Evolutionary conservation across 768 basidiomycete genomes (phyloP), one percentile per base, ranked within the genome.

Genomic region (Leucosporidium yakuticum): DNA sequence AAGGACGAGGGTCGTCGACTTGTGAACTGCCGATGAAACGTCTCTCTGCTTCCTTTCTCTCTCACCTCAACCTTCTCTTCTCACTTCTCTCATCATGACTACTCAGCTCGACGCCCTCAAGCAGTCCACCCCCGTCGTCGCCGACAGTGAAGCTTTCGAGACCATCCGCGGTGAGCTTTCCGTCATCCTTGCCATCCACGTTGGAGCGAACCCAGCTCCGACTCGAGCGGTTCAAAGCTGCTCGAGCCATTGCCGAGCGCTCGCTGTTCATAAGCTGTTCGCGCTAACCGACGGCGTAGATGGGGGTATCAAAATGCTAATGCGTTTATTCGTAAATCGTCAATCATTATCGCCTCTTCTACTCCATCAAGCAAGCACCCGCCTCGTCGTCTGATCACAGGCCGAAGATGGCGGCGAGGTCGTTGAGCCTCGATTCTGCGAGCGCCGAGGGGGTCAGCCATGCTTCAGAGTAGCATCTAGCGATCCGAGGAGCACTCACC

Each of bases 91-190:
- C 50, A 14, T 21, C 23, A 81, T 80, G 80, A 69, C 79, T 66
- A 75, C 76, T 69, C 76, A 78, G 47, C 77, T 81, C 71, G 80
- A 81, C 68, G 71, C 74, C 69, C 89, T 95, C 78, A 95, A 95
- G 78, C 84, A 88, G 75, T 89, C 89, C 76, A 95, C 93, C 76
- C 97, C 95, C 77, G 85, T 89, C 79, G 94, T 98, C 81, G 74
- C 73, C 27, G 95, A 99, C 84, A 94, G 92, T 67, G 95, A 94
- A 64, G 94, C 96, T 81, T 95, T 96, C 78, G 90, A 90, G 81
- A 14, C n/a, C 31, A 54, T 64, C 47, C 68, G 25, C 60, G 63
- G 72, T 31, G 51, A 69, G 34, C 55, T 69, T n/a, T n/a, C n/a
- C n/a, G n/a, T n/a, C n/a, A n/a, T n/a, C n/a, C n/a, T n/a, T 55